A percentile compares a stretch with the other conserved stretches of the same genome.
These are phyloP conservation scores for Penicillium corylophilum DNA, from an alignment of 2,329 filamentous ascomycete genomes.

Conservation along the genomic window DNA sequence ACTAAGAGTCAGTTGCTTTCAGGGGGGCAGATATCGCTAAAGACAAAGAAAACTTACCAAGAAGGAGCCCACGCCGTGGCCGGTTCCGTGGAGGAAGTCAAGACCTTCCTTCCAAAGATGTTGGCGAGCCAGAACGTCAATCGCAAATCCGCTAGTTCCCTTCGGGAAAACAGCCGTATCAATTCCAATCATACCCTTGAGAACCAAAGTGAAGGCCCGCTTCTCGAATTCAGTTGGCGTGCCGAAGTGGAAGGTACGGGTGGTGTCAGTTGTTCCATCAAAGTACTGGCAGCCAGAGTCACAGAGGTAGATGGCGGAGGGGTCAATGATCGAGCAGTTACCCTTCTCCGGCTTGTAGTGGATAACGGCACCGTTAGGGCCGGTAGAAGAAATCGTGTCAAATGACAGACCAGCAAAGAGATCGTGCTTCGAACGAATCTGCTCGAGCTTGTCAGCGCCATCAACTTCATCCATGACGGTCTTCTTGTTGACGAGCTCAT, in stretches of 20 bases:
- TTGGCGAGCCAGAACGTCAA: conserved; percentile 86
- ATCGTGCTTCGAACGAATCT: conserved; percentile 57
- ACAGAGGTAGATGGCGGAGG: conserved; percentile 83
- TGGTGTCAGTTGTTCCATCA: conserved; percentile 95
- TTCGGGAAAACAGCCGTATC: conserved; percentile 89
- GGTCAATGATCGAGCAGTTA: conserved; percentile 79
- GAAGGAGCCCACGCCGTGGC: conserved; percentile 92
- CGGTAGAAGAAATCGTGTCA: conserved; percentile 92
- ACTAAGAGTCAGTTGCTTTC: conserved; percentile 16
- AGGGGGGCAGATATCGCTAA: neutral
- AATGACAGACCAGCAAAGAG: conserved; percentile 90
- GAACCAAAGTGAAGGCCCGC: conserved; percentile 86
- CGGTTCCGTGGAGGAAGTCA: conserved; percentile 94
- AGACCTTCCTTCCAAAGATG: conserved; percentile 90
- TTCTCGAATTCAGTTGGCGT: conserved; percentile 78
- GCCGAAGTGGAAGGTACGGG: conserved; percentile 88
- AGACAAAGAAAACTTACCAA: conserved; percentile 47
- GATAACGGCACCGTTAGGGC: conserved; percentile 88
- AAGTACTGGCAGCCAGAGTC: conserved; percentile 96
- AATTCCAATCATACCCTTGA: conserved; percentile 90
- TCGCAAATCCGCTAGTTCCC: conserved; percentile 87
- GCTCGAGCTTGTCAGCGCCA: conserved; percentile 87
- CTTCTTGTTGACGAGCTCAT: conserved; percentile 75
- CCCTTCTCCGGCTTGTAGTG: conserved; percentile 90
- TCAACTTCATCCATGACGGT: conserved; percentile 79